A percentile compares a stretch with the other conserved stretches of the same genome.
Evolutionary conservation across 2,329 filamentous ascomycete genomes (phyloP).

Genomic region (Tolypocladium tundrense): DNA sequence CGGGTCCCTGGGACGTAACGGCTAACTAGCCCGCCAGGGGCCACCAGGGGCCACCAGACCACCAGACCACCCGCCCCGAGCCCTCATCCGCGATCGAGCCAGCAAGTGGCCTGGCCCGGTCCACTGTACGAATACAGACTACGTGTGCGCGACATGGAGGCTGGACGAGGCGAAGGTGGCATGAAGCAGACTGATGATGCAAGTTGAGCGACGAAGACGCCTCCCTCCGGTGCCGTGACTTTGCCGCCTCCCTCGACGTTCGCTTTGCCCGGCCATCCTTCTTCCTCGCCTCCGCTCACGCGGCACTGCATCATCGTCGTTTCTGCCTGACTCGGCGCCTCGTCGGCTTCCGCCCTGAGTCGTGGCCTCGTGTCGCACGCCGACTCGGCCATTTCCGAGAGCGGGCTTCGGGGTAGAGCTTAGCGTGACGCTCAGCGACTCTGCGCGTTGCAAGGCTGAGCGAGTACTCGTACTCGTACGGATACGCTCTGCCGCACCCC

Average conservation of each 20-base stretch:
- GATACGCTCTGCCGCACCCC: too few relatives aligned
- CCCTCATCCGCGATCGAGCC: not conserved
- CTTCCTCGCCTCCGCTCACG: not conserved
- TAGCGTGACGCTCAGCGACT: not conserved
- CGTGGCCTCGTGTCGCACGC: not conserved
- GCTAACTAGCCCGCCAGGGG: not conserved
- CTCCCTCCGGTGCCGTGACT: not conserved
- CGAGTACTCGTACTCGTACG: too few relatives aligned
- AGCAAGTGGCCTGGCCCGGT: not conserved
- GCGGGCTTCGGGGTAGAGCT: not conserved
- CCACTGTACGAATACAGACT: too few relatives aligned
- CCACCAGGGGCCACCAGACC: too few relatives aligned
- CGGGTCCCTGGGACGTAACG: not conserved
- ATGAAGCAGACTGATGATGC: not conserved
- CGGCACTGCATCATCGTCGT: not conserved
- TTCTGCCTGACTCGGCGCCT: not conserved
- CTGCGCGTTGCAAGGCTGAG: not conserved
- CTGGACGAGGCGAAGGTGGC: not conserved
- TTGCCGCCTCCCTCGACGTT: not conserved
- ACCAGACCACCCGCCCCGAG: too few relatives aligned
- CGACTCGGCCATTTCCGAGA: not conserved
- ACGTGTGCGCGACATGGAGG: not conserved
- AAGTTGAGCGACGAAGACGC: not conserved
- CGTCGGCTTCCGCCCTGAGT: not conserved
- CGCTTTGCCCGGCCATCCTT: not conserved